Percentiles rank a stretch among this genome's conserved stretches.
Conservation (phyloP, 2,329 filamentous ascomycete species). For the Cladosporium sp. region DNA sequence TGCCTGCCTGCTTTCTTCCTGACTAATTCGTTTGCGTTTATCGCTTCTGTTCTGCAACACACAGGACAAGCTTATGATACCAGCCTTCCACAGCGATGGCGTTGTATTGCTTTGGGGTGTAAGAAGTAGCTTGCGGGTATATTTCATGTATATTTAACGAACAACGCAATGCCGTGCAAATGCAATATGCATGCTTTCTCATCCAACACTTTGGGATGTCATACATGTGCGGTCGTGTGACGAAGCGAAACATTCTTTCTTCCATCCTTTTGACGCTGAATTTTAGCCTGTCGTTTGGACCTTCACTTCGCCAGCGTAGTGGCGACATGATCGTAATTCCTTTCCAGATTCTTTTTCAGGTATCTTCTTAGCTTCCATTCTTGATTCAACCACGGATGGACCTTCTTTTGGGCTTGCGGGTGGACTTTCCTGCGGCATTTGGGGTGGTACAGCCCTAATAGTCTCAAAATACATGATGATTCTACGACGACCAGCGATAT, state of each 20-base stretch:
- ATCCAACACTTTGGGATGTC: background rate
- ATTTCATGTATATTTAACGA: conserved; percentile 5
- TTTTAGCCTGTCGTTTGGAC: background rate
- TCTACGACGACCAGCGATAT: background rate
- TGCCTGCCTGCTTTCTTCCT: background rate
- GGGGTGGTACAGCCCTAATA: background rate
- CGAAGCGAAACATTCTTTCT: background rate
- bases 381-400: background rate
- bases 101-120: conserved; percentile 9
- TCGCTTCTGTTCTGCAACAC: background rate
- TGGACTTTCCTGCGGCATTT: conserved; percentile 7
- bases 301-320: background rate
- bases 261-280: background rate
- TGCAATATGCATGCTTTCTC: background rate
- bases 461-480: background rate
- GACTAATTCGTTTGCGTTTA: background rate
- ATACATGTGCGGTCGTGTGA: background rate
- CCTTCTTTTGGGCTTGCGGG: background rate
- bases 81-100: background rate
- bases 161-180: background rate
- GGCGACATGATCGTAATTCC: background rate
- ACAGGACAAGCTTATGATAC: background rate
- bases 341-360: background rate
- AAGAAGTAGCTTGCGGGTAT: conserved; percentile 3
- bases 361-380: background rate